Evolutionary conservation across 2,329 filamentous ascomycete species (phyloP), one percentile per base, ranked within the genome.

Genomic region (Fusarium fracticaudum): DNA sequence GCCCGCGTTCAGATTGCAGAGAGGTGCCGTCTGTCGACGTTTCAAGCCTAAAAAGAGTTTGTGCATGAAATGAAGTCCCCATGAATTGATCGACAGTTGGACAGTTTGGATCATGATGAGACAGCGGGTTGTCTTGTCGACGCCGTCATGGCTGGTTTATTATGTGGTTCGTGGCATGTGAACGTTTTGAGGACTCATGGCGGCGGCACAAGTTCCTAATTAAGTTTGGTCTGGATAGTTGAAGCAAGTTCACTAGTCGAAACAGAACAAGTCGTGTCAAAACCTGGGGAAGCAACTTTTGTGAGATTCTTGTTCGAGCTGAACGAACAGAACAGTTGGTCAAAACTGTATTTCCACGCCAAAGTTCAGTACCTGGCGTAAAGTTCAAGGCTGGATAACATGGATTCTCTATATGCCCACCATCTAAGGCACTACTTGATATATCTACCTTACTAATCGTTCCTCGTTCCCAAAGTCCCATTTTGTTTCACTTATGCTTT

Each of bases 201-300:
- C 65, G 61, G 59, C 75, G 74, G 76, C 60, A 65, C 40, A 68
- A 60, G 63, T 61, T 58, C 76, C 76, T 35, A 72, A 64, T 76
- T 69, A 53, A 73, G 76, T 64, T 60, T 77, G 72, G 76, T 47
- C n/a, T 33, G 26, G 35, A 29, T 20, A 37, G 43, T 35, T 60
- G 51, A 41, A 47, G 71, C 54, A 59, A 57, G 40, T 29, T 51
- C 35, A 20, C 40, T 69, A 66, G 57, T 53, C 43, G 60, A 73
- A 71, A 66, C 60, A 57, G 40, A 40, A 45, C 53, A 55, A 62
- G 69, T 59, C 47, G 59, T 43, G 45, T 61, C 50, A 73, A 70
- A 75, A 75, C 65, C 72, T 68, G 73, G 73, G 73, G 72, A 75
- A 75, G 55, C 53, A 31, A 51, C 51, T 31, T 35, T 35, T 40